phyloP scores from a whole-genome alignment of 345 rosid species.

The rapeseed (Brassica napus) region DNA sequence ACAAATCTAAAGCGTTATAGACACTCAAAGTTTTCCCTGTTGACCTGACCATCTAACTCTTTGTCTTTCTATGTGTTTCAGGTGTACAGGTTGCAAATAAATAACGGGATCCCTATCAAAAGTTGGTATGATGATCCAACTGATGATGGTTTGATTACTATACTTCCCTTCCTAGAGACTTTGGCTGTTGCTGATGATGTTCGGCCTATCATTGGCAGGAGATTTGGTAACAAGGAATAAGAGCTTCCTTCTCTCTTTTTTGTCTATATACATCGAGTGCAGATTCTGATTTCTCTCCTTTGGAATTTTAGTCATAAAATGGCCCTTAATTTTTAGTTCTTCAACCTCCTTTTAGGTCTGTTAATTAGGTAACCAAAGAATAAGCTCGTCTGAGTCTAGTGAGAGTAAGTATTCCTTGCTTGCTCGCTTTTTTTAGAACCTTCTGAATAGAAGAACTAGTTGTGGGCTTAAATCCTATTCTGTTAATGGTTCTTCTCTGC shows the following conservation, averaged over 20 bases:
- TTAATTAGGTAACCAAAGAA: too few relatives aligned
- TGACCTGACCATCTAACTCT: conserved; percentile 22
- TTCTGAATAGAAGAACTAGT: conserved; percentile 34
- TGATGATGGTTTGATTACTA: conserved; percentile 75
- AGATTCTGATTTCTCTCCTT: conserved; percentile 33
- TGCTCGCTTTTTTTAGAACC: conserved; percentile 30
- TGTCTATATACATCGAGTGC: conserved; percentile 34
- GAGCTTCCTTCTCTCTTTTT: conserved; percentile 22
- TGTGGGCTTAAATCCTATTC: conserved; percentile 22
- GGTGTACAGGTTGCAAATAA: conserved; percentile 92
- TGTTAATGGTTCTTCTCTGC: conserved; percentile 35
- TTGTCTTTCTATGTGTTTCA: conserved; percentile 44
- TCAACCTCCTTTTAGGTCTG: conserved; percentile 32
- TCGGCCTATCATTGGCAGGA: conserved; percentile 87
- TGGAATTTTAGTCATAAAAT: conserved; percentile 27
- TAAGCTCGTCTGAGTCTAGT: conserved; percentile 35
- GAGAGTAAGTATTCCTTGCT: conserved; percentile 36
- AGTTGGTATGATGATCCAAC: conserved; percentile 94
- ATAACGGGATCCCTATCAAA: conserved; percentile 94
- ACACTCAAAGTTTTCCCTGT: background rate
- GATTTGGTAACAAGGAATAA: conserved; percentile 62
- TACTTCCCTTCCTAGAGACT: conserved; percentile 91
- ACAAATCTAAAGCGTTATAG: background rate
- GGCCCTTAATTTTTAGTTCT: conserved; percentile 27
- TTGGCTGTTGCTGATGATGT: conserved; percentile 85